phyloP scores from a whole-genome alignment of 352 stramenopile species.

The Peronospora belbahrii region DNA sequence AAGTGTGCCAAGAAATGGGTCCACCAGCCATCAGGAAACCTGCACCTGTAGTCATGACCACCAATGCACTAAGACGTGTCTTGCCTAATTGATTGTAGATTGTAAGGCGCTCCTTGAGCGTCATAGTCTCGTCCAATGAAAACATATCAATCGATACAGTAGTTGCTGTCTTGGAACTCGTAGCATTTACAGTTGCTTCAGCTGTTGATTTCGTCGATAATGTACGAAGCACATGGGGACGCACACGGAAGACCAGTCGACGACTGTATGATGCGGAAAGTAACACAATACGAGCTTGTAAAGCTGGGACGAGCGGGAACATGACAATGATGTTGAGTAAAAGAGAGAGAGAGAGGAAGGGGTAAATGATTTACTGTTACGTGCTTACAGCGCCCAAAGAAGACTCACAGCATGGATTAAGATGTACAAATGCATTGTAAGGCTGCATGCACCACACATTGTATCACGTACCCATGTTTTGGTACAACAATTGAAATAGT shows the following conservation, averaged over 20 bases:
- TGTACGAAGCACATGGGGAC: constrained; percentile 36
- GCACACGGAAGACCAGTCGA: constrained; percentile 5
- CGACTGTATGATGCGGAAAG: constrained; percentile 8
- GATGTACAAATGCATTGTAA: no score
- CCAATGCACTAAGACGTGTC: constrained; percentile 89
- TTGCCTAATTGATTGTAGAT: constrained; percentile 93
- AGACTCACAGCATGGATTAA: no score
- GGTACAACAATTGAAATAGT: no score
- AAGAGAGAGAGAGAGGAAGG: constrained; percentile 12
- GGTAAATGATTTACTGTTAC: no score
- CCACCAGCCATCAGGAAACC: constrained; percentile 95
- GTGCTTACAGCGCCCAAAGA: no score
- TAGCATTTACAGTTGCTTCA: constrained; percentile 31
- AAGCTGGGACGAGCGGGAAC: constrained; percentile 18
- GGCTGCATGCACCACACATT: no score
- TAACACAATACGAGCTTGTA: constrained; percentile 7
- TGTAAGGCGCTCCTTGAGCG: constrained; percentile 51
- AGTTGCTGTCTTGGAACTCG: constrained; percentile 23
- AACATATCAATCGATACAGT: constrained; percentile 14
- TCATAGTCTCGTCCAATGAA: constrained; percentile 22
- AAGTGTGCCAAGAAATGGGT: constrained; percentile 84
- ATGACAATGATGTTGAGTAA: no score
- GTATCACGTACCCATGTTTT: no score
- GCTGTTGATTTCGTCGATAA: constrained; percentile 52
- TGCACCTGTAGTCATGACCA: constrained; percentile 93